Evolutionary conservation across 2,329 filamentous ascomycete genomes (phyloP).

Genomic region (Ophiostoma pallidulum): DNA sequence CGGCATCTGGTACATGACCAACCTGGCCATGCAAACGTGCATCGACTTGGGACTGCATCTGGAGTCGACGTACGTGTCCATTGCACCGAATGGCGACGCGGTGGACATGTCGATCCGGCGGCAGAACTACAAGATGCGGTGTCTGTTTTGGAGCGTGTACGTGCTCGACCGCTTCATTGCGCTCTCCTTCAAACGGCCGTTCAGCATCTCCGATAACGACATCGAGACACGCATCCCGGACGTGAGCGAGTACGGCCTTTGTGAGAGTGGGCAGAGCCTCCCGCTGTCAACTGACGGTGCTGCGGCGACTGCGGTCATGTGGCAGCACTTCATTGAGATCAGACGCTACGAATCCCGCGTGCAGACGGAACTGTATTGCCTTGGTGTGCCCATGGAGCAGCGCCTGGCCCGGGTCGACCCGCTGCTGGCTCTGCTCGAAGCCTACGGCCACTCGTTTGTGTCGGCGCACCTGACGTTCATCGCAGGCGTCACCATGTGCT

Average conservation of each 20-base stretch:
- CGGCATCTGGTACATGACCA: slow-evolving; percentile 45
- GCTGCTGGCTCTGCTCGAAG: slow-evolving; percentile 30
- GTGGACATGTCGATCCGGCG: no score
- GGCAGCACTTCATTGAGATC: slow-evolving; percentile 29
- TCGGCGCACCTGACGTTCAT: slow-evolving; percentile 34
- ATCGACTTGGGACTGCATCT: slow-evolving; percentile 41
- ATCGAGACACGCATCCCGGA: slow-evolving; percentile 32
- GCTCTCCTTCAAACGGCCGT: slow-evolving; percentile 39
- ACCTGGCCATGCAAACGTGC: slow-evolving; percentile 42
- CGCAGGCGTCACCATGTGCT: slow-evolving; percentile 30
- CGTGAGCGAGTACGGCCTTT: not conserved
- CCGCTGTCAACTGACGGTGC: not conserved
- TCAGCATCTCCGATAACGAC: slow-evolving; percentile 37
- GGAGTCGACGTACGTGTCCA: slow-evolving; percentile 10
- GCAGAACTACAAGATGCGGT: slow-evolving; percentile 19
- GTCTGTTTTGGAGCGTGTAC: slow-evolving; percentile 44
- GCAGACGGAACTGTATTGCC: slow-evolving; percentile 40
- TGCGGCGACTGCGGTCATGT: not conserved
- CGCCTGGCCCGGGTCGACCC: slow-evolving; percentile 36
- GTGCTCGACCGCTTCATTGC: slow-evolving; percentile 40
- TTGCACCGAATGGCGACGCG: no score
- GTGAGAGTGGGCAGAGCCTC: no score
- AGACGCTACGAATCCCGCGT: slow-evolving; percentile 40
- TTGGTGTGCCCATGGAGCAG: slow-evolving; percentile 33
- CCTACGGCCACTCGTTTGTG: slow-evolving; percentile 33